Base-by-base conservation (phyloP, 164 flowering plant genomes). In the Stephania japonica region DNA sequence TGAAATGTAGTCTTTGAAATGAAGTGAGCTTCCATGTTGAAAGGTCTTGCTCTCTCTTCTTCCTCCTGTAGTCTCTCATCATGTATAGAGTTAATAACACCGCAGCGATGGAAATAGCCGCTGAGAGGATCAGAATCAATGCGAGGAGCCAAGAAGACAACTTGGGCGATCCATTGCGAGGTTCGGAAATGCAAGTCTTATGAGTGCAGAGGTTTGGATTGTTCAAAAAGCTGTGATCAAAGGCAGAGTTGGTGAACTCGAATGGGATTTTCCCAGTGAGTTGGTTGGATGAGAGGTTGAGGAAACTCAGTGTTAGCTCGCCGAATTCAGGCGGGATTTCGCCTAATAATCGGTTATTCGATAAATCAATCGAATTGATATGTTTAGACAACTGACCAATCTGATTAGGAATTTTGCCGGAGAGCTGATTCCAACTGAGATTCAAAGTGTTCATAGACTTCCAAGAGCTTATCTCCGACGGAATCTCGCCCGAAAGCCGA, bases 201-300 rank as follows among this genome's bases (percentile, higher is more conserved):
- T 76, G n/a, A 0, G 88, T 75, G 75, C 98, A 92, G 2, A 92
- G 87, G 5, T 78, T 70, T 4, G 92, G 68, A 73, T 91, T 94
- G 80, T 90, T 81, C 71, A 87, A 59, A 85, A 92, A 95, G 79
- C 98, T 90, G 25, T 72, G 42, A 12, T 76, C 81, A 75, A 74
- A 90, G 1, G 86, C 95, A 44, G 69, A 53, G 75, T 80, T 87
- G 27, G 84, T 85, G n/a, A 90, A 80, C 44, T 43, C 76, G 65
- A 1, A 16, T 0, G 99, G 98, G 78, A 95, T 82, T 69, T 61
- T 65, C 42, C 99, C 99, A 5, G 81, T 69, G 32, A 95, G 84
- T 5, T 72, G 67, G 70, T 94, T 94, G 63, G 87, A 86, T 4
- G 98, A 91, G 16, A 94, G 81, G 79, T 94, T 85, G 72, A 94